A percentile compares a stretch with the other conserved stretches of the same genome.
Conservation (phyloP, 2,329 filamentous ascomycete genomes). For the Fusarium fujikuroi region DNA sequence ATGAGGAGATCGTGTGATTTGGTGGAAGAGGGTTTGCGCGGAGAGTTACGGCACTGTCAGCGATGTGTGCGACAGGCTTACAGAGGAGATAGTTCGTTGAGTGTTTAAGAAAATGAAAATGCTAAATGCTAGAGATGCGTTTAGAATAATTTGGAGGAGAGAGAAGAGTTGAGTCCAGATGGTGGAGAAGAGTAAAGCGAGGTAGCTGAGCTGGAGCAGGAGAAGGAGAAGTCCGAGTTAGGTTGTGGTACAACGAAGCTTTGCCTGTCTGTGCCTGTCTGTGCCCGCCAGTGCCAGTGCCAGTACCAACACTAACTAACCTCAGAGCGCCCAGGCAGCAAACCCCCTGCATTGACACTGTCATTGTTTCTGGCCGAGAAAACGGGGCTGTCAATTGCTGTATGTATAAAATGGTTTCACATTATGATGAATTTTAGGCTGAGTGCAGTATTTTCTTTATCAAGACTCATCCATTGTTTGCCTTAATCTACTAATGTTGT, state of each 20-base stretch:
- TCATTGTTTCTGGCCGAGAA: conserved; percentile 46
- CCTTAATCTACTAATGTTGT: not conserved
- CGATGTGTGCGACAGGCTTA: conserved; percentile 33
- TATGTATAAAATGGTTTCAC: not conserved
- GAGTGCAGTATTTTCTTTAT: not conserved
- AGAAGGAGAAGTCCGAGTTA: conserved; percentile 18
- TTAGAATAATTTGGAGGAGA: conserved; percentile 8
- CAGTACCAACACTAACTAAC: conserved; percentile 3
- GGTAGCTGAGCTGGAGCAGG: conserved; percentile 10
- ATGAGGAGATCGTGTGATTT: conserved; percentile 15
- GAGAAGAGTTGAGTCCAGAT: conserved; percentile 7
- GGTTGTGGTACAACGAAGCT: conserved; percentile 34
- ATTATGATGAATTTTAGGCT: not conserved
- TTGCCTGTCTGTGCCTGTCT: conserved; percentile 17
- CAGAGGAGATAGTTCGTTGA: conserved; percentile 11
- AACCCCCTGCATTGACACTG: conserved; percentile 43
- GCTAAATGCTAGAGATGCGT: conserved; percentile 8
- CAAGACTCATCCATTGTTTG: not conserved
- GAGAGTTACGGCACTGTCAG: conserved; percentile 30
- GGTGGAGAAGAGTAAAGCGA: conserved; percentile 18
- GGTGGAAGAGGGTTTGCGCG: conserved; percentile 39
- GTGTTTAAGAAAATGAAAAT: not conserved
- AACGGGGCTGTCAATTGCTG: conserved; percentile 10
- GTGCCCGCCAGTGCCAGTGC: conserved; percentile 21
- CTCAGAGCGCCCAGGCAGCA: conserved; percentile 17